A percentile compares a stretch with the other conserved stretches of the same genome.
Conservation (phyloP, 108 stramenopile genomes). For the Conticribra guillardii region DNA sequence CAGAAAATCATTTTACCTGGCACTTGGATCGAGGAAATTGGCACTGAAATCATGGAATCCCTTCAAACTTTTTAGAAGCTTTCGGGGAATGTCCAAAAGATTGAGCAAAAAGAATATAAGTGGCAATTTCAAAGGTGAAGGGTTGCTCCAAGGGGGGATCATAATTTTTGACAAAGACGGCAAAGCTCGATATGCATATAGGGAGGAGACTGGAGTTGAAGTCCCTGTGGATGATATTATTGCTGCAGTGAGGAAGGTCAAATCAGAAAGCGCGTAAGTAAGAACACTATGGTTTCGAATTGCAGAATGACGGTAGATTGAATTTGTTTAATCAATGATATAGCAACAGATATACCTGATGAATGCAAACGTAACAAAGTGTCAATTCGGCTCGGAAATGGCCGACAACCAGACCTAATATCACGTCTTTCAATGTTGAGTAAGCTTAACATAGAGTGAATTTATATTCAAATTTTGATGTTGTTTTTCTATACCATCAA, state of each 20-base stretch:
- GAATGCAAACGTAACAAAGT: too few relatives aligned
- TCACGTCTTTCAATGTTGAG: too few relatives aligned
- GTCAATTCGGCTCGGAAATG: background rate
- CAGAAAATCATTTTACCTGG: conserved; percentile 53
- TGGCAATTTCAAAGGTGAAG: conserved; percentile 70
- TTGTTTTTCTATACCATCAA: too few relatives aligned
- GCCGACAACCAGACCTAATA: too few relatives aligned
- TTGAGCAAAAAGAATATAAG: conserved; percentile 50
- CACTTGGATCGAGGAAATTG: conserved; percentile 53
- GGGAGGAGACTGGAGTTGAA: conserved; percentile 61
- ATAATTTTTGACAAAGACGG: conserved; percentile 55
- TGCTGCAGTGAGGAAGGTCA: conserved; percentile 35
- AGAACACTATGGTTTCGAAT: background rate
- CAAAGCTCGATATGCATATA: conserved; percentile 52
- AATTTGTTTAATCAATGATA: conserved; percentile 1
- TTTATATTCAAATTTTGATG: too few relatives aligned
- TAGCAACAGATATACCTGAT: too few relatives aligned
- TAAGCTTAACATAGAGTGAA: too few relatives aligned
- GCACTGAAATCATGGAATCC: conserved; percentile 51
- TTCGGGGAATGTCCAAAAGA: conserved; percentile 45
- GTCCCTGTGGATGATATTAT: conserved; percentile 56
- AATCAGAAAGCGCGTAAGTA: conserved; percentile 13
- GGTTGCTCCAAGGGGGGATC: conserved; percentile 64
- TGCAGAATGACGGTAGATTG: conserved; percentile 28
- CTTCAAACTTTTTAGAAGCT: conserved; percentile 41